Evolutionary conservation across 169 alveolate species (phyloP).

Genomic region (Perkinsus chesapeaki): DNA sequence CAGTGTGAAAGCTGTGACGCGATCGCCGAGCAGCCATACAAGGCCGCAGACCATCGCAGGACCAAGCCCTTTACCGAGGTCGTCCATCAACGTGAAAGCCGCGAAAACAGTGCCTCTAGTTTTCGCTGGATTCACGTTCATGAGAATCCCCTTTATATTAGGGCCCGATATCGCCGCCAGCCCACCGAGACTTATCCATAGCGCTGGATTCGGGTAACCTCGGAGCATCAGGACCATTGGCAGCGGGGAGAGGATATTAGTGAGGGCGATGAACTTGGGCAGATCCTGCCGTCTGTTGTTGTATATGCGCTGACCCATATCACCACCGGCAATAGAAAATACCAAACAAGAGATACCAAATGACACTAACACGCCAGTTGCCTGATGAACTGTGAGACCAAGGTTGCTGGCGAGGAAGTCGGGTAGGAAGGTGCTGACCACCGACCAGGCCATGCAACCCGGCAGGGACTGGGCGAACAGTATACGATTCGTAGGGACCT

Average conservation of each 20-base stretch:
- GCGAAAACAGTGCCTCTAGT: neutral
- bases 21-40: neutral
- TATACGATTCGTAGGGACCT: neutral
- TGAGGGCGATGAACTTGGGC: neutral
- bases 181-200: neutral
- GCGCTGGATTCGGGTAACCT: neutral
- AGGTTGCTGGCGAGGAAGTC: neutral
- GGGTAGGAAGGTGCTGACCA: constrained; percentile 3
- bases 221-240: neutral
- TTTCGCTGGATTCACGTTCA: neutral
- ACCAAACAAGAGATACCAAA: neutral
- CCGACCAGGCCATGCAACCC: neutral
- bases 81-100: constrained; percentile 4
- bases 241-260: neutral
- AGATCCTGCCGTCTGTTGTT: neutral
- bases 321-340: neutral
- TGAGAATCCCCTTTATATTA: neutral
- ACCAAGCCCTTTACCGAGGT: constrained; percentile 4
- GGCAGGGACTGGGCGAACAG: neutral
- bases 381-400: neutral
- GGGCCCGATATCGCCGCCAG: constrained; percentile 6
- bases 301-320: neutral
- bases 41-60: neutral
- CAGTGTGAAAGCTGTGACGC: neutral
- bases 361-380: neutral